These are phyloP conservation scores for Candida easanensis DNA, from an alignment of 805 yeast genomes.

Conservation along the genomic window DNA sequence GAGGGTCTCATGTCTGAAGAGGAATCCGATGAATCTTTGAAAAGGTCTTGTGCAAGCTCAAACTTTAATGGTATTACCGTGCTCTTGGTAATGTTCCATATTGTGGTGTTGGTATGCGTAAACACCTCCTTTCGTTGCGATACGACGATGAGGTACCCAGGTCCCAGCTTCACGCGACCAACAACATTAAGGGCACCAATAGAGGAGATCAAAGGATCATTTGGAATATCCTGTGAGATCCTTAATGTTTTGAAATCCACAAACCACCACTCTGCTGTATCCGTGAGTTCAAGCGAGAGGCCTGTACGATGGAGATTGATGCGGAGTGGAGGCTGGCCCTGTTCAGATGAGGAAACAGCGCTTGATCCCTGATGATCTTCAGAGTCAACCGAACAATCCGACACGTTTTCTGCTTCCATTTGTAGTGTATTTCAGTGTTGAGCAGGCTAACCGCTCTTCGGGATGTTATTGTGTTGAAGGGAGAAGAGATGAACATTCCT, in stretches of 20 bases:
- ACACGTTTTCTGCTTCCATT: too few relatives aligned
- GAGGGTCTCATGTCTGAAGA: not conserved
- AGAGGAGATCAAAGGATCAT: conserved; percentile 1
- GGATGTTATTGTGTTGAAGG: too few relatives aligned
- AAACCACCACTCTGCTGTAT: not conserved
- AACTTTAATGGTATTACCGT: conserved; percentile 25
- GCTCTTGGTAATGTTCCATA: conserved; percentile 20
- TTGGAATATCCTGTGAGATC: not conserved
- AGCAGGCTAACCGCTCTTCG: too few relatives aligned
- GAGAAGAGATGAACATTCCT: too few relatives aligned
- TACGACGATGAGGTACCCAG: conserved; percentile 24
- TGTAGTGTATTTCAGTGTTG: too few relatives aligned
- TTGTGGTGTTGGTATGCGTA: conserved; percentile 10
- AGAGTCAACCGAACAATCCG: too few relatives aligned
- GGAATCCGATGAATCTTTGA: conserved; percentile 3
- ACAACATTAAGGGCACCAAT: conserved; percentile 17
- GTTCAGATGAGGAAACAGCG: not conserved
- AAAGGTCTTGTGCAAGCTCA: conserved; percentile 18
- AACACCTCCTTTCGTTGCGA: conserved; percentile 18
- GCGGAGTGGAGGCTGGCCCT: not conserved
- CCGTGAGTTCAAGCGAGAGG: conserved; percentile 4
- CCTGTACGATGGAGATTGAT: conserved; percentile 16
- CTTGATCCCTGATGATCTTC: not conserved
- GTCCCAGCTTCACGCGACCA: conserved; percentile 25
- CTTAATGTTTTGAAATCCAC: not conserved